Base-by-base conservation (phyloP, 2,329 filamentous ascomycete genomes). In the Hymenoscyphus salicellus region DNA sequence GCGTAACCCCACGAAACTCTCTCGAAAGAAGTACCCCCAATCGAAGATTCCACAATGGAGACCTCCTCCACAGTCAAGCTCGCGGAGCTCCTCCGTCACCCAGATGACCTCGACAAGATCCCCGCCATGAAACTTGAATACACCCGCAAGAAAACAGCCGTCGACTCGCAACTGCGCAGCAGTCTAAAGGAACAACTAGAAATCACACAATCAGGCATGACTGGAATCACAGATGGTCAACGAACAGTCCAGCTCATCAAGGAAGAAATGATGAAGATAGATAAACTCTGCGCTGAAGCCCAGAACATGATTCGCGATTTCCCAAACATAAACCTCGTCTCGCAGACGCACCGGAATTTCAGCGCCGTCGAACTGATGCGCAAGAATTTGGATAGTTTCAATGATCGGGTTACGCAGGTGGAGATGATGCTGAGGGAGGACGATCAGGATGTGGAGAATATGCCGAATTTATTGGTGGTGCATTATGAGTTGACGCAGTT, bases 281-380 rank as follows among this genome's bases (percentile, higher is more conserved):
- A 99, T 81, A 93, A 92, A 79, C 86, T 99, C 69, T 99, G 95
- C 80, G 93, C 93, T 68, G 96, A 99, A 79, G 93, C 93, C 62
- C 94, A 98, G 81, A 92, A 92, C 76, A 97, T 97, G 87, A 97
- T 99, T 74, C 89, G 91, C 74, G 95, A 99, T 81, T 98, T 99
- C 78, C 89, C 90, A 41, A 92, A 92, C 75, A 95, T 96, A 82
- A 95, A 96, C 77, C 81, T 92, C 66, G 91, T 96, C 62, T 94
- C 94, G 63, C 92, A 97, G 78, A 95, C 96, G 70, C 95, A 99
- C 79, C 87, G 94, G 69, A 97, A 99, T 79, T 99, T 99, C 76
- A 92, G 91, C 73, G 92, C 92, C 56, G 93, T 97, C 66, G 89
- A 97, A 80, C 87, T 89, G 72, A 97, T 99, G 93, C 92, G 94